These are phyloP conservation scores for Monilinia fructigena DNA, from an alignment of 2,329 filamentous ascomycete genomes.

Conservation along the genomic window DNA sequence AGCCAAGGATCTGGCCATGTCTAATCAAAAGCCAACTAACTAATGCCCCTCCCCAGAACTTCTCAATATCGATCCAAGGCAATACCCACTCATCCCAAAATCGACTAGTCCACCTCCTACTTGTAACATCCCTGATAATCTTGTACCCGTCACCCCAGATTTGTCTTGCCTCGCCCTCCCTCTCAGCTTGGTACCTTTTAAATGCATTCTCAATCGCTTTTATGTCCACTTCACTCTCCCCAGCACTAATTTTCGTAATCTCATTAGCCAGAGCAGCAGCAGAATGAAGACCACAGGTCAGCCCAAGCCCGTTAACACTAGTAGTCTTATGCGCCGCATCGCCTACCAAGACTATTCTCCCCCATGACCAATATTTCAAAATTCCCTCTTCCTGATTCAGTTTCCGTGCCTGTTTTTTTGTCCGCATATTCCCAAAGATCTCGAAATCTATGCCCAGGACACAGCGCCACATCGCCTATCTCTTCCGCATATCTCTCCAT, in stretches of 20 bases:
- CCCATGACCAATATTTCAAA: conserved; percentile 9
- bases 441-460: neutral
- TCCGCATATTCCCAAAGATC: neutral
- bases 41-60: too few species aligned
- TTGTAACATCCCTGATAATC: too few species aligned
- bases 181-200: too few species aligned
- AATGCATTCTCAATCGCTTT: too few species aligned
- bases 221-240: too few species aligned
- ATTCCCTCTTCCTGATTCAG: conserved; percentile 20
- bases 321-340: conserved; percentile 22
- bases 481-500: neutral
- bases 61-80: too few species aligned
- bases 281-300: neutral
- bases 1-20: too few species aligned
- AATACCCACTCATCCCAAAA: too few species aligned
- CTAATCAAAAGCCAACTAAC: too few species aligned
- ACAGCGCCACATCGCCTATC: neutral
- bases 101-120: too few species aligned
- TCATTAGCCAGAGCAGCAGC: conserved; percentile 1
- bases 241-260: neutral
- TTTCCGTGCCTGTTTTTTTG: neutral
- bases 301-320: neutral
- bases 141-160: too few species aligned
- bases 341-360: conserved; percentile 16
- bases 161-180: too few species aligned